Conservation (phyloP, 345 rosid genomes). For the Raphanus sativus region DNA sequence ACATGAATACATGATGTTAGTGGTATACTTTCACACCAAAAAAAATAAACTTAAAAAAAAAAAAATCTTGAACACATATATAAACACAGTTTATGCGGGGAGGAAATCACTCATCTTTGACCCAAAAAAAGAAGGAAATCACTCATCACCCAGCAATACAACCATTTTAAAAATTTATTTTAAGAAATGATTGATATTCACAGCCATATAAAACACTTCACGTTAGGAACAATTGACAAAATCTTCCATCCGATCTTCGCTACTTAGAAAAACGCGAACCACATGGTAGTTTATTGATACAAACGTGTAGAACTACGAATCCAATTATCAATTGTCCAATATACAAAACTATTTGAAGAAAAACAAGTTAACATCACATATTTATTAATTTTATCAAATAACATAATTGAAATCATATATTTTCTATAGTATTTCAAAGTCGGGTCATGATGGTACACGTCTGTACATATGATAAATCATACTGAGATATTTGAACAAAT, state of each 20-base stretch:
- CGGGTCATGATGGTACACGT: too few species aligned
- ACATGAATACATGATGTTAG: too few species aligned
- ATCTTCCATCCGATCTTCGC: slow-evolving; percentile 26
- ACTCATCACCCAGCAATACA: slow-evolving; percentile 1
- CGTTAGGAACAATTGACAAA: neutral
- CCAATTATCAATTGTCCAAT: neutral
- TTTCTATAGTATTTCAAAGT: too few species aligned
- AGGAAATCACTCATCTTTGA: too few species aligned
- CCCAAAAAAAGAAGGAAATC: too few species aligned
- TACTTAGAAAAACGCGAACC: slow-evolving; percentile 30
- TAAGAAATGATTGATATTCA: slow-evolving; percentile 8
- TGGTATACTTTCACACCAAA: too few species aligned
- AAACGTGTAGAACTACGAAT: slow-evolving; percentile 32
- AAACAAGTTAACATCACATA: neutral
- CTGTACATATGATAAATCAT: too few species aligned
- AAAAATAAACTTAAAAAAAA: too few species aligned
- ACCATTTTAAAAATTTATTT: neutral
- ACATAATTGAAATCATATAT: neutral
- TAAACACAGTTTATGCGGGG: neutral
- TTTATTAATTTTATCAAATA: neutral
- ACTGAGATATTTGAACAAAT: too few species aligned
- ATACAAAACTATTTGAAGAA: too few species aligned
- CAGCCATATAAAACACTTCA: slow-evolving; percentile 17
- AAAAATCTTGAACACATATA: too few species aligned
- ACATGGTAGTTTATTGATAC: slow-evolving; percentile 23